Percentiles rank a stretch among this genome's conserved stretches.
Conservation (phyloP, 2,329 filamentous ascomycete genomes). For the Daldinia sp. region DNA sequence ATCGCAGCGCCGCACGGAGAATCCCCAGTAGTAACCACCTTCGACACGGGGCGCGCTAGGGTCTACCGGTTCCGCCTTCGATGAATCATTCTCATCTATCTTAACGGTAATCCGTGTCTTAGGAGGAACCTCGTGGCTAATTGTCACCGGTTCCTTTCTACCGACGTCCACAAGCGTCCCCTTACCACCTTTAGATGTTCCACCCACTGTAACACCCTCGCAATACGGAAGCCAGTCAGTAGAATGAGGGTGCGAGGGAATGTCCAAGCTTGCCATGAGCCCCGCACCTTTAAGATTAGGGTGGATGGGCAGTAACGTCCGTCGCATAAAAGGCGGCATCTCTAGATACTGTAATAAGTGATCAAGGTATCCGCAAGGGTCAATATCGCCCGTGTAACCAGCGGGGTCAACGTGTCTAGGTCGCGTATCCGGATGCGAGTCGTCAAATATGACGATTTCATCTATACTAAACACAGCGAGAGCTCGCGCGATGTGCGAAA, state of each 20-base stretch:
- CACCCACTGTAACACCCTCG: slow-evolving; percentile 73
- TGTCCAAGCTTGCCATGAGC: slow-evolving; percentile 78
- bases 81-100: slow-evolving; percentile 59
- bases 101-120: slow-evolving; percentile 78
- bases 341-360: slow-evolving; percentile 85
- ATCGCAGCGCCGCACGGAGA: slow-evolving; percentile 70
- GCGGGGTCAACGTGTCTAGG: slow-evolving; percentile 58
- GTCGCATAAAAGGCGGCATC: slow-evolving; percentile 82
- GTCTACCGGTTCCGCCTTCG: slow-evolving; percentile 67
- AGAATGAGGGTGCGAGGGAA: slow-evolving; percentile 81
- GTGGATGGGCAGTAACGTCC: slow-evolving; percentile 78
- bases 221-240: slow-evolving; percentile 82
- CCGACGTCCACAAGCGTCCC: slow-evolving; percentile 68
- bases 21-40: slow-evolving; percentile 88
- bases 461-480: slow-evolving; percentile 85
- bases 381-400: slow-evolving; percentile 72
- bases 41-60: slow-evolving; percentile 76
- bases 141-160: slow-evolving; percentile 61
- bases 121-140: slow-evolving; percentile 69
- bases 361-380: slow-evolving; percentile 81
- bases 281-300: slow-evolving; percentile 79
- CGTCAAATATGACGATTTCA: slow-evolving; percentile 84
- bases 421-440: slow-evolving; percentile 61
- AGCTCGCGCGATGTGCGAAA: slow-evolving; percentile 80
- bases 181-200: slow-evolving; percentile 51